phyloP scores from a whole-genome alignment of 345 rosid genomes.

The Acer campestre region DNA sequence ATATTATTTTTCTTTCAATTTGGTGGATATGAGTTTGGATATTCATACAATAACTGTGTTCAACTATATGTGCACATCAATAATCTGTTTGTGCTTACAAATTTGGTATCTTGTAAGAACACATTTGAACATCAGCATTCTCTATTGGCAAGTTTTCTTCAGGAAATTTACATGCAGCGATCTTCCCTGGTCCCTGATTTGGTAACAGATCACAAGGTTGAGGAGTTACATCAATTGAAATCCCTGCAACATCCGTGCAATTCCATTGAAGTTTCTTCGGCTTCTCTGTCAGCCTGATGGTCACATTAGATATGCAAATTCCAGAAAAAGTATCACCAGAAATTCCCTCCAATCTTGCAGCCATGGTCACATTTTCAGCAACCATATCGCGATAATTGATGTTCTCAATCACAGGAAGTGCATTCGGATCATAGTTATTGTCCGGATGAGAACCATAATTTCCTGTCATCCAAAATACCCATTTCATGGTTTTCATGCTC shows the following conservation, averaged over 20 bases:
- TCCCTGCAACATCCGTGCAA: conserved; percentile 65
- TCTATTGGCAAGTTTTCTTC: conserved; percentile 57
- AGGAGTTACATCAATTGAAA: conserved; percentile 63
- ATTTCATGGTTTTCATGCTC: conserved; percentile 75
- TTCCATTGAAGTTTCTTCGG: conserved; percentile 77
- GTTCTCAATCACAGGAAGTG: conserved; percentile 60
- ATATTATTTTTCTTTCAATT: not conserved
- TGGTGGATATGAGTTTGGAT: not conserved
- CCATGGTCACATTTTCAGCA: conserved; percentile 75
- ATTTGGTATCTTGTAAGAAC: conserved; percentile 39
- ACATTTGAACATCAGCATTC: conserved; percentile 39
- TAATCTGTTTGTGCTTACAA: conserved; percentile 25
- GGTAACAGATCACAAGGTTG: conserved; percentile 55
- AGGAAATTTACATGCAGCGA: conserved; percentile 57
- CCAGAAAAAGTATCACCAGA: conserved; percentile 59
- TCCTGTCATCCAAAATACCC: conserved; percentile 93
- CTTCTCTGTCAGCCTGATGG: conserved; percentile 44
- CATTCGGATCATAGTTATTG: conserved; percentile 66
- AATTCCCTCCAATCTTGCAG: conserved; percentile 66
- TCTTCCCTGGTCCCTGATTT: conserved; percentile 41
- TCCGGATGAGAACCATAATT: conserved; percentile 76
- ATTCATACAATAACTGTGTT: conserved; percentile 8
- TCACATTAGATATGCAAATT: conserved; percentile 80
- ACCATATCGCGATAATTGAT: conserved; percentile 69
- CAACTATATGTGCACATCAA: not conserved